These are phyloP conservation scores for Rhynchosporium graminicola DNA, from an alignment of 2,329 filamentous ascomycete genomes.

Conservation along the genomic window DNA sequence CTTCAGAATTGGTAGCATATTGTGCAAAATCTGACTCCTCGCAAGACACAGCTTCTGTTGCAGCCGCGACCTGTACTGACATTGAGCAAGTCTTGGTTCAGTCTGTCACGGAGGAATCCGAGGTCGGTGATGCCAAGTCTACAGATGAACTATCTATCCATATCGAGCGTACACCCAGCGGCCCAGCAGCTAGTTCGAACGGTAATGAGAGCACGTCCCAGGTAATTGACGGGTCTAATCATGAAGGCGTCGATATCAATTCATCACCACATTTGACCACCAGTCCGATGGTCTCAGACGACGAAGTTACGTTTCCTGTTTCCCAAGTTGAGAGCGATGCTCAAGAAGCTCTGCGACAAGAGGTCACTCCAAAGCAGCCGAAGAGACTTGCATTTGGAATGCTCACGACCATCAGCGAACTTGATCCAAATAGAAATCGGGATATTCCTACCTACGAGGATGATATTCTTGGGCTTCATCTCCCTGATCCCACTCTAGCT, in stretches of 20 bases:
- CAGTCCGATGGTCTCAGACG: constrained; percentile 7
- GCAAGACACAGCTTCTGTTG: background rate
- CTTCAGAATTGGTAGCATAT: too few relatives aligned
- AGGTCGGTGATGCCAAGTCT: constrained; percentile 29
- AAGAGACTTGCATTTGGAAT: constrained; percentile 37
- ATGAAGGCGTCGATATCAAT: background rate
- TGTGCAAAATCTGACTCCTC: background rate
- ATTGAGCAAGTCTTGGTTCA: background rate
- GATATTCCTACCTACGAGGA: constrained; percentile 32
- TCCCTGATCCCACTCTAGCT: background rate
- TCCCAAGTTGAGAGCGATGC: too few relatives aligned
- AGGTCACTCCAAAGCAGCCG: constrained; percentile 35
- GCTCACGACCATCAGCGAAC: constrained; percentile 33
- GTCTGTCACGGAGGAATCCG: constrained; percentile 13
- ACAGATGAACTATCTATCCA: constrained; percentile 8
- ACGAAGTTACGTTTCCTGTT: background rate
- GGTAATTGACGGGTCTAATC: too few relatives aligned
- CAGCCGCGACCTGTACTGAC: background rate
- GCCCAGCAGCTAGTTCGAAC: background rate
- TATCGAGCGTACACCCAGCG: background rate
- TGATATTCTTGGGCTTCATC: constrained; percentile 21
- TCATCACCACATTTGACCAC: background rate
- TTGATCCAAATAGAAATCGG: constrained; percentile 31
- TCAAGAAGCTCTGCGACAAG: background rate
- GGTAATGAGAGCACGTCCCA: background rate